Evolutionary conservation across 2,329 filamentous ascomycete genomes (phyloP), one percentile per base, ranked within the genome.

Genomic region (Ilyonectria sp.): DNA sequence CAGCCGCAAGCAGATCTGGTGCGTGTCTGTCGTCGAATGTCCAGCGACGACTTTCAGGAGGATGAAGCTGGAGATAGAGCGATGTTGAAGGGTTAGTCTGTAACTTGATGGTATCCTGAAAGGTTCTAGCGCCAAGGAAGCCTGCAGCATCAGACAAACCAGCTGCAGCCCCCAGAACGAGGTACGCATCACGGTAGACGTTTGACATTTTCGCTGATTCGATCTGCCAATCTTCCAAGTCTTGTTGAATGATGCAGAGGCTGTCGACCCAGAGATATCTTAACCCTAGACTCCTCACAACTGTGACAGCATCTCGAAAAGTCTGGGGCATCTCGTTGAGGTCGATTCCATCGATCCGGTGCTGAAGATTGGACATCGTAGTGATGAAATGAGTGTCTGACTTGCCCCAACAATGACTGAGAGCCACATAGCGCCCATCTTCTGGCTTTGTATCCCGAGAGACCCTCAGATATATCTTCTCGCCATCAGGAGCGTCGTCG

Each of bases 231-330:
- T 66, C 63, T 8, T 66, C 58, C n/a, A 33, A 40, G 15, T 53
- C 61, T 21, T 64, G 47, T 13, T 64, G 62, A 15, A 64, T 60
- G 13, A 67, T 67, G 31, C 64, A 67, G 5, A 68, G 57, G 3
- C 61, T 57, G 26, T 66, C 58, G 37, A 64, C 60, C 63, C 65
- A 68, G 4, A 68, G 50, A 35, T 65, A 58, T 13, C 61, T 52
- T 21, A 68, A 23, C 2, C 47, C 53, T 2, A 66, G 47, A 4
- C 37, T 43, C 26, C 31, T 49, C 10, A 46, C 50, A 26, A 68
- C 55, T 5, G 19, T 35, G 17, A 65, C 37, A 4, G 59, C 54
- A 15, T 68, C 65, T 7, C 47, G 56, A 29, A 68, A 68, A 4
- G 65, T 68, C 15, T 53, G 19, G 5, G 65, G 62, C 33, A 60